Conservation (phyloP, 768 basidiomycete genomes). For the Lactarius evosmus region DNA sequence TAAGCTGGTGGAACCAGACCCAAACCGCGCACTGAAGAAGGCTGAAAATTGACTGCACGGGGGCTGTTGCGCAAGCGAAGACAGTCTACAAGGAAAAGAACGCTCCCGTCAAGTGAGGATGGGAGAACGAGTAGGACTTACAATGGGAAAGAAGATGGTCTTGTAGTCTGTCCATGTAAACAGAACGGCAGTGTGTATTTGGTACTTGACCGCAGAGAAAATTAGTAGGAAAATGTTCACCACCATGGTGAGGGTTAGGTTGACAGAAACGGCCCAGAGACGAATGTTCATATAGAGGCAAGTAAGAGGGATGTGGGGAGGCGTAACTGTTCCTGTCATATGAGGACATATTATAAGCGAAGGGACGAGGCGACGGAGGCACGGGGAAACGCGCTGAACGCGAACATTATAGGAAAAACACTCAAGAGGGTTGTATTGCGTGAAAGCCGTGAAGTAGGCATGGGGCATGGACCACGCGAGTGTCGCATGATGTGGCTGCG, state of each 20-base stretch:
- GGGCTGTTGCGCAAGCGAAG: conserved; percentile 28
- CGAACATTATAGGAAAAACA: conserved; percentile 14
- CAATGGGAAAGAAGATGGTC: conserved; percentile 33
- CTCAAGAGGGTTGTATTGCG: conserved; percentile 1
- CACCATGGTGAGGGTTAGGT: neutral
- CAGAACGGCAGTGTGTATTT: conserved; percentile 29
- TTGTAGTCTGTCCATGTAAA: conserved; percentile 36
- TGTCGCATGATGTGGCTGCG: conserved; percentile 12
- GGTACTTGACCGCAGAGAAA: conserved; percentile 16
- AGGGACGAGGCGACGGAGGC: neutral
- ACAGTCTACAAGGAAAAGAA: conserved; percentile 10
- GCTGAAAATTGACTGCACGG: conserved; percentile 9
- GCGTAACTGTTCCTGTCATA: conserved; percentile 6
- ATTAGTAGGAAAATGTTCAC: conserved; percentile 9
- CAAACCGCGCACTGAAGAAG: conserved; percentile 24
- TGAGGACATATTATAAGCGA: conserved; percentile 12
- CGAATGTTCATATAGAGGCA: neutral
- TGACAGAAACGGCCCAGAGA: conserved; percentile 3
- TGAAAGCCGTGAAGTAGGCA: conserved; percentile 13
- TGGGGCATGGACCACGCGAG: conserved; percentile 8
- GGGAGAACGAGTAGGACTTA: conserved; percentile 19
- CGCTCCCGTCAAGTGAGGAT: neutral
- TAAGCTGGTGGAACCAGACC: conserved; percentile 31
- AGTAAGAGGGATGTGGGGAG: conserved; percentile 10
- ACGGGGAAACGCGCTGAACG: conserved; percentile 10